Base-by-base conservation (phyloP, 768 basidiomycete species). In the Phlebiopsis gigantea region DNA sequence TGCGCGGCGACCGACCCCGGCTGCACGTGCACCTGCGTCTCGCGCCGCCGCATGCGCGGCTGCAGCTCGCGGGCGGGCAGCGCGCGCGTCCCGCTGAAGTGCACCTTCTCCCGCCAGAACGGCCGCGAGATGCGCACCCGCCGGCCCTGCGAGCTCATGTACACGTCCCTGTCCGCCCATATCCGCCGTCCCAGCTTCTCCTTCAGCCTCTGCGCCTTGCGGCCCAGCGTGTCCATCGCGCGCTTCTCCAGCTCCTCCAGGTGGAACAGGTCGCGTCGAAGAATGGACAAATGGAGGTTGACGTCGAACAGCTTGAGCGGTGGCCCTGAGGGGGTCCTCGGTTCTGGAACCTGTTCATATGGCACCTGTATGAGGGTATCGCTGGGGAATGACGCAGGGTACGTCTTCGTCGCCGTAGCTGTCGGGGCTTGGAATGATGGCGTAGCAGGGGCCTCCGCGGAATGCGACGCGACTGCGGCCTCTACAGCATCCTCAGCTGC, bases 131-230 rank as follows among this genome's bases (percentile, higher is more conserved):
- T 62, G 1, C 60, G 57, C 22, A 70, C 58, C 34, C 79, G 77
- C 17, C 55, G 12, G 10, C 45, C 42, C 30, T 59, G 55, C n/a
- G 62, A 61, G 25, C 65, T 65, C 46, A 90, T 53, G 63, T 78
- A 91, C 2, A 92, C 61, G 53, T 82, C 71, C 67, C 80, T 82
- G 29, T 68, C 74, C 5, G 61, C 66, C 87, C 87, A 90, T 0
- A 91, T 80, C 10, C 90, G 82, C n/a, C 90, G 81, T 8, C 87
- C 87, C n/a, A 90, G 70, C 28, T 81, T 76, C 70, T 91, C 88
- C 70, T 89, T 89, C n/a, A 82, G 56, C 17, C 88, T 79, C 59
- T 85, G 80, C 2, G 73, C 72, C 17, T 74, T 80, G 9, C 87
- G 80, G 5, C 72, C 77, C 6, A 81, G 60, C 2, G 78, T 69